These are phyloP conservation scores for Penicillium sp. DNA, from an alignment of 2,329 filamentous ascomycete genomes.

Conservation along the genomic window DNA sequence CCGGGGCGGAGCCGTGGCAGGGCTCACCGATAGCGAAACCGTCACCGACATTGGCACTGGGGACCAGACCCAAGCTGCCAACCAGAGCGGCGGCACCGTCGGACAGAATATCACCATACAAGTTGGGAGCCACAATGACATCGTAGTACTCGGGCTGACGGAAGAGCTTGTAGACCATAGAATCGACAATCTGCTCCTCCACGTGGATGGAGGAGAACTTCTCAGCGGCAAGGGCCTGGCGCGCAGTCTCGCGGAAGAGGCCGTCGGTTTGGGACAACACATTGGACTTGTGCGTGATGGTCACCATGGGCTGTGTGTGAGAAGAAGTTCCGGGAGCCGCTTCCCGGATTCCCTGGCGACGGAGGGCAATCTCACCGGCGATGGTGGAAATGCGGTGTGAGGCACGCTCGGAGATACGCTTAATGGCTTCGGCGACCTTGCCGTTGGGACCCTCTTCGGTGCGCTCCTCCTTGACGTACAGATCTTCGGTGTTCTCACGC, in stretches of 20 bases:
- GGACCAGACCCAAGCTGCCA: slow-evolving; percentile 84
- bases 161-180: slow-evolving; percentile 99
- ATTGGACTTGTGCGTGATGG: slow-evolving; percentile 97
- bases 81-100: slow-evolving; percentile 93
- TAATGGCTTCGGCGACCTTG: slow-evolving; percentile 94
- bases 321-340: slow-evolving; percentile 41
- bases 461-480: slow-evolving; percentile 95
- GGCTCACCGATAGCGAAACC: slow-evolving; percentile 95
- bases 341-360: slow-evolving; percentile 73
- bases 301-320: slow-evolving; percentile 69
- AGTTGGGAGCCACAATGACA: slow-evolving; percentile 93
- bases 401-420: slow-evolving; percentile 86
- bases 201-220: slow-evolving; percentile 62
- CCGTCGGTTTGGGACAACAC: slow-evolving; percentile 95
- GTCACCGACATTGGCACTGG: slow-evolving; percentile 90
- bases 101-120: slow-evolving; percentile 95
- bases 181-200: slow-evolving; percentile 98
- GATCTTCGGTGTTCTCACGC: slow-evolving; percentile 96
- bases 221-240: slow-evolving; percentile 61
- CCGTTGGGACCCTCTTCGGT: slow-evolving; percentile 66
- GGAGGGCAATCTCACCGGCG: slow-evolving; percentile 88
- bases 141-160: slow-evolving; percentile 92
- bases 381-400: slow-evolving; percentile 82
- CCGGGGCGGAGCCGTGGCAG: slow-evolving; percentile 91
- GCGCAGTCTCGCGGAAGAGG: slow-evolving; percentile 77